A percentile compares a stretch with the other conserved stretches of the same genome.
These are phyloP conservation scores for Trichoderma erinaceum DNA, from an alignment of 495 filamentous ascomycete species.

Conservation along the genomic window DNA sequence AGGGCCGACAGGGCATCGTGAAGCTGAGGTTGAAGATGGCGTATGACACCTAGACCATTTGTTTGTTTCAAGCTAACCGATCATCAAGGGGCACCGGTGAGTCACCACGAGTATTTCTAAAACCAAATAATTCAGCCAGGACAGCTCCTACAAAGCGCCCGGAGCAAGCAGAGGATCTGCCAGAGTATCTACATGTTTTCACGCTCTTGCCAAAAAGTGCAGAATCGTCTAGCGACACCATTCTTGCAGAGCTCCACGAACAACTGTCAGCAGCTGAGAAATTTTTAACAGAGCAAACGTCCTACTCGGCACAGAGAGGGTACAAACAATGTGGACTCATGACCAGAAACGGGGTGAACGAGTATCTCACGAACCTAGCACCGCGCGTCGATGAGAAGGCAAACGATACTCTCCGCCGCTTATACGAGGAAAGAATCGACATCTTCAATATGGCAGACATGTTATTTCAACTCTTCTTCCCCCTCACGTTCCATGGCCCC, in stretches of 20 bases:
- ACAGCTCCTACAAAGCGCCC: background rate
- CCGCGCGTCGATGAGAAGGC: slow-evolving; percentile 14
- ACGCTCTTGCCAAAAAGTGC: slow-evolving; percentile 20
- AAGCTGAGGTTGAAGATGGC: background rate
- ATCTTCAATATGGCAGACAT: slow-evolving; percentile 27
- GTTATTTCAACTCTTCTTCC: slow-evolving; percentile 29
- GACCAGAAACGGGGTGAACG: slow-evolving; percentile 16
- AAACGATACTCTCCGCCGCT: slow-evolving; percentile 9
- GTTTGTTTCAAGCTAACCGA: background rate
- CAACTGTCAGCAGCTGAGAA: slow-evolving; percentile 20
- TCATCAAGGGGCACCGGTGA: too few relatives aligned
- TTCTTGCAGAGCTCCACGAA: slow-evolving; percentile 12
- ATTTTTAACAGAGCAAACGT: slow-evolving; percentile 18
- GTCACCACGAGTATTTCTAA: background rate
- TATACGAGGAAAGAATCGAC: slow-evolving; percentile 24
- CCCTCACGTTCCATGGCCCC: slow-evolving; percentile 19
- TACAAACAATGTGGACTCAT: slow-evolving; percentile 19
- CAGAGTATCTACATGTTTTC: slow-evolving; percentile 24
- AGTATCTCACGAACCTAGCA: slow-evolving; percentile 16
- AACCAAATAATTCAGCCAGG: background rate
- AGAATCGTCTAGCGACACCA: background rate
- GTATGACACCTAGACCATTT: background rate
- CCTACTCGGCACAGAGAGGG: slow-evolving; percentile 18
- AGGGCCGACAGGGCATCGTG: background rate
- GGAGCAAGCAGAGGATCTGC: too few relatives aligned